Percentiles rank a stretch among this genome's conserved stretches.
Conservation (phyloP, 2,329 filamentous ascomycete genomes). For the Trematosphaeria pertusa region DNA sequence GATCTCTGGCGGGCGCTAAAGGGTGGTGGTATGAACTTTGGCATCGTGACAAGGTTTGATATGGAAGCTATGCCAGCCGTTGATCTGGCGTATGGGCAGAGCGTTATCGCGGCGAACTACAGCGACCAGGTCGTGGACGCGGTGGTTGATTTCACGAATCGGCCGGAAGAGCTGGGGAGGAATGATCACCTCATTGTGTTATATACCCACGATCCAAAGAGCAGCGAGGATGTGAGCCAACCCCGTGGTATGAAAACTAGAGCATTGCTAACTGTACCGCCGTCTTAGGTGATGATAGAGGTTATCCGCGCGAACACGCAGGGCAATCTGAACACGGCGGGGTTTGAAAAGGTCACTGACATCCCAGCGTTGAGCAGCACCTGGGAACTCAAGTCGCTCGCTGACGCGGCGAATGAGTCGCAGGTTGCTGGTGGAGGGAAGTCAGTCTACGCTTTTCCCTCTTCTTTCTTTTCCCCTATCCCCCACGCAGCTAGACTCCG, state of each 20-base stretch:
- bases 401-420: slow-evolving; percentile 10
- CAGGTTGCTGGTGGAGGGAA: slow-evolving; percentile 1
- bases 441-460: neutral
- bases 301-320: slow-evolving; percentile 7
- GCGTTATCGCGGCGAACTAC: slow-evolving; percentile 9
- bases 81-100: slow-evolving; percentile 17
- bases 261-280: too few relatives aligned
- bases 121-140: slow-evolving; percentile 12
- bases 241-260: too few relatives aligned
- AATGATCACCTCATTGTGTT: slow-evolving; percentile 7
- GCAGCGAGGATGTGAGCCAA: too few relatives aligned
- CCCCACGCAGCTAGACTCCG: too few relatives aligned
- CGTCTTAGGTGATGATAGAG: slow-evolving; percentile 2
- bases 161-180: neutral
- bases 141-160: slow-evolving; percentile 11
- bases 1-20: slow-evolving; percentile 49
- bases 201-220: slow-evolving; percentile 5
- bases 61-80: slow-evolving; percentile 34
- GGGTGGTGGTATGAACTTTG: slow-evolving; percentile 51
- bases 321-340: slow-evolving; percentile 13
- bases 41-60: slow-evolving; percentile 48
- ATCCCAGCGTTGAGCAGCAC: slow-evolving; percentile 4
- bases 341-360: slow-evolving; percentile 7
- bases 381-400: slow-evolving; percentile 8
- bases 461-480: neutral